A percentile compares a stretch with the other conserved stretches of the same genome.
Evolutionary conservation across 208 protist species (phyloP).

Genomic region (Herpetomonas samuelpessoai): DNA sequence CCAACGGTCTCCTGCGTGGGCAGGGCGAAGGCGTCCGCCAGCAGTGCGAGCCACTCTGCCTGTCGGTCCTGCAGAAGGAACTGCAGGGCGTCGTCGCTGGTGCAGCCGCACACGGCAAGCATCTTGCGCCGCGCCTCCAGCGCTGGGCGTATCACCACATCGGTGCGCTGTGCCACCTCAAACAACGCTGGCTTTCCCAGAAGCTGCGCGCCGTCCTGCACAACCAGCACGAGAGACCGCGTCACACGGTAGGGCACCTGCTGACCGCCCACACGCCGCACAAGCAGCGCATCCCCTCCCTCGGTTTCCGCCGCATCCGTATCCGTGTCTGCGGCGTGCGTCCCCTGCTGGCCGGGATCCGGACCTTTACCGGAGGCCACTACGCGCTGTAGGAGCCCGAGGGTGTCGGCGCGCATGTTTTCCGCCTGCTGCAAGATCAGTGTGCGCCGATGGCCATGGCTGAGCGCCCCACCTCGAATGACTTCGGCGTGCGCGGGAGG

Average conservation of each 20-base stretch:
- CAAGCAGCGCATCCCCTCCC: constrained; percentile 19
- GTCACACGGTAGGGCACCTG: constrained; percentile 34
- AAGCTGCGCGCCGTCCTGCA: constrained; percentile 29
- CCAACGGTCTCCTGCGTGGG: constrained; percentile 10
- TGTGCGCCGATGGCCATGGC: constrained; percentile 21
- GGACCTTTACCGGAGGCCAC: constrained; percentile 4
- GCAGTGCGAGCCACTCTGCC: constrained; percentile 36
- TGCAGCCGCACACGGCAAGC: constrained; percentile 9
- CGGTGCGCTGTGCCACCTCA: constrained; percentile 57
- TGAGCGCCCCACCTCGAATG: constrained; percentile 33
- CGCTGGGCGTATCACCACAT: constrained; percentile 53
- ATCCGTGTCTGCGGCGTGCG: neutral
- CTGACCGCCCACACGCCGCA: constrained; percentile 69
- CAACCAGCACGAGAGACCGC: constrained; percentile 30
- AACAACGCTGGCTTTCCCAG: constrained; percentile 42
- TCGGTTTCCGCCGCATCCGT: neutral
- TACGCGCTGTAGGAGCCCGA: constrained; percentile 37
- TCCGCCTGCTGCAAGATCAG: constrained; percentile 35
- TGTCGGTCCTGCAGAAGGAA: constrained; percentile 14
- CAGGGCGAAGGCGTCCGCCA: constrained; percentile 14
- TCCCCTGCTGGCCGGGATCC: neutral
- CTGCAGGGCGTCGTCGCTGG: constrained; percentile 6
- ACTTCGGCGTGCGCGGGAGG: constrained; percentile 21
- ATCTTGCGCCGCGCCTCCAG: constrained; percentile 20
- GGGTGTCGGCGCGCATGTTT: constrained; percentile 17